Conservation (phyloP, 768 basidiomycete species). For the Calvatia gigantea region DNA sequence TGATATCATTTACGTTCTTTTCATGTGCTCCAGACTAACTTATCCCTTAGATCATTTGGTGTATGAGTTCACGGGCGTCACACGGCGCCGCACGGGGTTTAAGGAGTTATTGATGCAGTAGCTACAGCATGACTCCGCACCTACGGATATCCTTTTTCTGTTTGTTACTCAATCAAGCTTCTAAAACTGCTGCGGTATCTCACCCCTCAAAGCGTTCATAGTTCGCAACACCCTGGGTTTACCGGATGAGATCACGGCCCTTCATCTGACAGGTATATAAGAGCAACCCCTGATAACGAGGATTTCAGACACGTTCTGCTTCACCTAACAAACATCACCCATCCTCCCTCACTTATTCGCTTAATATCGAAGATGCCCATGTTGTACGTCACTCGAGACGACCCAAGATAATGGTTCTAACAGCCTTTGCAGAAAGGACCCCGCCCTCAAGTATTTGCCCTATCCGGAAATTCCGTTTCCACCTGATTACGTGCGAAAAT, state of each 20-base stretch:
- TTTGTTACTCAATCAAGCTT: background rate
- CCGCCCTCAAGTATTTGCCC: slow-evolving; percentile 83
- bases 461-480: slow-evolving; percentile 70
- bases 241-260: background rate
- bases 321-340: background rate
- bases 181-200: slow-evolving; percentile 1
- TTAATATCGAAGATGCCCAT: slow-evolving; percentile 49
- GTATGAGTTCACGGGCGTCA: slow-evolving; percentile 1
- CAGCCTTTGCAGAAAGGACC: slow-evolving; percentile 55
- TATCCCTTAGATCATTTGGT: background rate
- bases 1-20: background rate
- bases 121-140: slow-evolving; percentile 4
- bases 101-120: background rate
- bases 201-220: slow-evolving; percentile 1
- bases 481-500: slow-evolving; percentile 51
- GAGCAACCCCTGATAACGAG: background rate
- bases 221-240: background rate
- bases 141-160: slow-evolving; percentile 1
- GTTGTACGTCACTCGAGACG: slow-evolving; percentile 44
- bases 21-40: background rate
- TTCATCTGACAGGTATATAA: background rate
- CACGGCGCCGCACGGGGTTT: background rate
- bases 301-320: background rate
- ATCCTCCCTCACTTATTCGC: slow-evolving; percentile 11
- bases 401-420: background rate